Conservation (phyloP, 352 stramenopile species). For the Thraustotheca clavata region DNA sequence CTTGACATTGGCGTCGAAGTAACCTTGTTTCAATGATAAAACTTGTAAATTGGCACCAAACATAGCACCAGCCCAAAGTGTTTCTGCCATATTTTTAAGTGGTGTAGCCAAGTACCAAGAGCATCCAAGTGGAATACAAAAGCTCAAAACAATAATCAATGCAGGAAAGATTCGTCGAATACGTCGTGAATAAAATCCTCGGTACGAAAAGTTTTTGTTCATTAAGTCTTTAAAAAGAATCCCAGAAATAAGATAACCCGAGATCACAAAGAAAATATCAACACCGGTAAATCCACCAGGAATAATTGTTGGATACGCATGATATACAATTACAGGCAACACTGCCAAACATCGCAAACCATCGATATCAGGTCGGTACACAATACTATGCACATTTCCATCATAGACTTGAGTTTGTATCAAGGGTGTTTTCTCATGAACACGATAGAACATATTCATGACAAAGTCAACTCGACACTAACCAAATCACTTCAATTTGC, state of each 20-base stretch:
- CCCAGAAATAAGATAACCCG: constrained; percentile 16
- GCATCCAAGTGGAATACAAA: neutral
- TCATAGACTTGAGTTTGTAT: constrained; percentile 10
- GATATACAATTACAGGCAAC: constrained; percentile 11
- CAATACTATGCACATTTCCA: neutral
- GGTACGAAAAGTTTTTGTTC: constrained; percentile 15
- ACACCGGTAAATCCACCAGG: constrained; percentile 14
- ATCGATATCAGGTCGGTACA: constrained; percentile 20
- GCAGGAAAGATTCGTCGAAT: constrained; percentile 19
- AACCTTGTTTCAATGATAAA: neutral
- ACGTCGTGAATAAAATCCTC: constrained; percentile 13
- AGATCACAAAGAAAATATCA: constrained; percentile 23
- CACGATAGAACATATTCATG: too few relatives aligned
- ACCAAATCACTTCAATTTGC: too few relatives aligned
- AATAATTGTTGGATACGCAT: constrained; percentile 6
- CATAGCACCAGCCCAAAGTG: constrained; percentile 7
- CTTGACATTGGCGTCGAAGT: constrained; percentile 10
- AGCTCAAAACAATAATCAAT: neutral
- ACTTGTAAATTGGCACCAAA: constrained; percentile 20
- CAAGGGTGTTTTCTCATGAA: too few relatives aligned
- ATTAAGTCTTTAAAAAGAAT: constrained; percentile 21
- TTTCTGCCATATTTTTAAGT: constrained; percentile 12
- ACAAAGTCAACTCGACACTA: too few relatives aligned
- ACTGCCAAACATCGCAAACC: constrained; percentile 10
- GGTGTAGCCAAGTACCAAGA: neutral